Conservation (phyloP, 2,329 filamentous ascomycete species). For the Penicillium decumbens region DNA sequence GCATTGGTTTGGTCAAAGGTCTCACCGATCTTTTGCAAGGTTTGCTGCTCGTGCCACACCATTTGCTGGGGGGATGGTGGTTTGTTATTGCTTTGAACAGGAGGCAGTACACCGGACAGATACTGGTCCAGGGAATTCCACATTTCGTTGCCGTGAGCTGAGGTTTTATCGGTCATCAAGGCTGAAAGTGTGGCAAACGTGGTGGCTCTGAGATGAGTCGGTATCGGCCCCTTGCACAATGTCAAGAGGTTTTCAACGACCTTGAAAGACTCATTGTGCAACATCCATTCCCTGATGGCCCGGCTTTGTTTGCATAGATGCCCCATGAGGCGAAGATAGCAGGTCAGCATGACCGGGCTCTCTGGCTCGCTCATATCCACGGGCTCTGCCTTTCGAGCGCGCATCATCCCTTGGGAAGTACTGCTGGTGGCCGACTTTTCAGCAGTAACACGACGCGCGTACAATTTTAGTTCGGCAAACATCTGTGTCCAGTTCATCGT, state of each 20-base stretch:
- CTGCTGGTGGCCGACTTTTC: conserved; percentile 55
- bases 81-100: conserved; percentile 39
- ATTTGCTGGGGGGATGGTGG: not conserved
- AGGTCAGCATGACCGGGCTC: conserved; percentile 93
- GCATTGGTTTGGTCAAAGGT: conserved; percentile 82
- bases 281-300: conserved; percentile 66
- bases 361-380: conserved; percentile 83
- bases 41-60: conserved; percentile 51
- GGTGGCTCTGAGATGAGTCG: conserved; percentile 72
- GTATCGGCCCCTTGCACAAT: conserved; percentile 71
- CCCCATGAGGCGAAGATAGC: conserved; percentile 81
- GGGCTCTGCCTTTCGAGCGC: conserved; percentile 57
- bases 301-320: conserved; percentile 73
- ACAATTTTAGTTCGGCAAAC: conserved; percentile 81
- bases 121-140: conserved; percentile 79
- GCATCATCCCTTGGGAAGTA: conserved; percentile 52
- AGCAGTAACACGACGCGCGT: conserved; percentile 65
- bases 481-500: conserved; percentile 92
- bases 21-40: conserved; percentile 68
- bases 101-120: conserved; percentile 56
- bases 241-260: conserved; percentile 71
- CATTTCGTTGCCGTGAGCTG: conserved; percentile 63
- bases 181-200: conserved; percentile 74
- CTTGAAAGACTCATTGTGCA: conserved; percentile 62
- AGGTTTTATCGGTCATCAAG: conserved; percentile 68